Conservation (phyloP, 2,329 filamentous ascomycete species). For the Paracorniculantispora psalliotae region DNA sequence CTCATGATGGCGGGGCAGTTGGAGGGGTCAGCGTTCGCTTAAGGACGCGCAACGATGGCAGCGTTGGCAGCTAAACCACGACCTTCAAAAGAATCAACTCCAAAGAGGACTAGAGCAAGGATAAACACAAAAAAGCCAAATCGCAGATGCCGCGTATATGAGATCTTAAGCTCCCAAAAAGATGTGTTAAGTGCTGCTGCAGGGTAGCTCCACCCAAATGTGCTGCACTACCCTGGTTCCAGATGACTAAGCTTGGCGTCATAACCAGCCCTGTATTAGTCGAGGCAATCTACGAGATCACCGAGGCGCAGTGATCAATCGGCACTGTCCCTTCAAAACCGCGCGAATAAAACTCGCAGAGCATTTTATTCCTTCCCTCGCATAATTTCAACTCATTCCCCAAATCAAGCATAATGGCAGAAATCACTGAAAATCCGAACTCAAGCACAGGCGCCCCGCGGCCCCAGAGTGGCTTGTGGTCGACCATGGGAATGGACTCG, state of each 20-base stretch:
- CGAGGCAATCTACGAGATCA: background rate
- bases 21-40: too few species aligned
- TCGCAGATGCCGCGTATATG: too few species aligned
- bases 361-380: background rate
- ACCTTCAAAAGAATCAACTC: too few species aligned
- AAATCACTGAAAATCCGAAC: background rate
- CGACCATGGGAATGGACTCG: conserved; percentile 38
- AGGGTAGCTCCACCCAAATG: conserved; percentile 5
- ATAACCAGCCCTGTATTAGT: background rate
- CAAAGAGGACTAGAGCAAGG: background rate
- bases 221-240: too few species aligned
- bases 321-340: background rate
- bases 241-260: conserved; percentile 8
- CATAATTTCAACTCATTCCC: background rate
- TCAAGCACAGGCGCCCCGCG: background rate
- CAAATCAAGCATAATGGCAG: background rate
- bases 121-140: background rate
- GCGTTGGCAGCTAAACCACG: background rate
- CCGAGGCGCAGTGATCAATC: background rate
- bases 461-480: conserved; percentile 24
- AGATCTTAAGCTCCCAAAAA: background rate
- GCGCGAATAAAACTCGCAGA: background rate
- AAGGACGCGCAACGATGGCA: too few species aligned
- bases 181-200: background rate
- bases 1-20: conserved; percentile 59